These are phyloP conservation scores for Glycyrrhiza uralensis DNA, from an alignment of 306 rosid species.

Conservation along the genomic window DNA sequence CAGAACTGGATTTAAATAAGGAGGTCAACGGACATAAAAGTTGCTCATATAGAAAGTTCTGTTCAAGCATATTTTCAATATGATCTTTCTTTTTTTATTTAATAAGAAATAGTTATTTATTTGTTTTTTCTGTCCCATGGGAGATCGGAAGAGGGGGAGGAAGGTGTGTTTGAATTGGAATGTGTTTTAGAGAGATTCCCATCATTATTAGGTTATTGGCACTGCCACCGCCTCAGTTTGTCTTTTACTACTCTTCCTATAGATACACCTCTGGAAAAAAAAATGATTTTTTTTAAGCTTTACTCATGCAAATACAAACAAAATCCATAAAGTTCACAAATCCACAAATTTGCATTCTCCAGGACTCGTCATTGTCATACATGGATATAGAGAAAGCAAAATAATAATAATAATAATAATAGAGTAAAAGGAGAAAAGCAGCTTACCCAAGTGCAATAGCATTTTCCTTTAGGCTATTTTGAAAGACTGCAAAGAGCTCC, in stretches of 20 bases:
- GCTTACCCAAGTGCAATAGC: constrained; percentile 74
- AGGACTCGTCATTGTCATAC: neutral
- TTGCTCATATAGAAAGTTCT: neutral
- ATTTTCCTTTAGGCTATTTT: constrained; percentile 59
- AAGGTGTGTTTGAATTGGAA: neutral
- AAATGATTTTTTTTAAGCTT: neutral
- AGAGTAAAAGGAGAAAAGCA: constrained; percentile 17
- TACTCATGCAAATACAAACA: neutral
- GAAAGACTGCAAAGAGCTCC: constrained; percentile 81
- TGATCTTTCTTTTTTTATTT: neutral
- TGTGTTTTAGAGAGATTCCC: constrained; percentile 8
- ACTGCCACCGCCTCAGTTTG: constrained; percentile 7
- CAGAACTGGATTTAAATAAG: neutral
- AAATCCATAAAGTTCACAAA: constrained; percentile 9
- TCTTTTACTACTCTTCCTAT: neutral
- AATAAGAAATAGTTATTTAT: neutral
- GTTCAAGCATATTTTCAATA: neutral
- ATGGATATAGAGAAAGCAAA: constrained; percentile 8
- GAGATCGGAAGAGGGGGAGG: neutral
- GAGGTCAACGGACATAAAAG: constrained; percentile 6
- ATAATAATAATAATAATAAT: neutral
- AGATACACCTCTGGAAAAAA: neutral
- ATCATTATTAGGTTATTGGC: neutral
- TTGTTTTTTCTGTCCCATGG: neutral
- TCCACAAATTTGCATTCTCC: neutral